These are phyloP conservation scores for Phylloporus sp. DNA, from an alignment of 768 basidiomycete genomes.

Conservation along the genomic window DNA sequence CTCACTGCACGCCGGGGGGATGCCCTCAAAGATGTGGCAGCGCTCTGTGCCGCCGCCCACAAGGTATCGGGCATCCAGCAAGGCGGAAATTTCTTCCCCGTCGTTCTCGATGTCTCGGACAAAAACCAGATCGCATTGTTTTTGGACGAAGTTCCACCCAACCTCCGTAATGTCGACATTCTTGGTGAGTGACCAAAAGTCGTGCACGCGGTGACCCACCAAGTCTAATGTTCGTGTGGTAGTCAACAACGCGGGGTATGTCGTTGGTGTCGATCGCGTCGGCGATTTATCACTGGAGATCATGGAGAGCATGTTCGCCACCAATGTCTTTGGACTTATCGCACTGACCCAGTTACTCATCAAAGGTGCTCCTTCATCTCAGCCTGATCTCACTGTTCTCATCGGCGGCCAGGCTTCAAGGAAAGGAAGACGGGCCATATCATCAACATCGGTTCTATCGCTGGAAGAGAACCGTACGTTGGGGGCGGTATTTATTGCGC, in stretches of 20 bases:
- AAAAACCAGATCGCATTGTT: slow-evolving; percentile 65
- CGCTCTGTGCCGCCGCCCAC: slow-evolving; percentile 65
- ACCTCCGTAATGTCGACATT: slow-evolving; percentile 74
- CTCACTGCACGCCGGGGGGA: slow-evolving; percentile 78
- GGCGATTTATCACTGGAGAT: slow-evolving; percentile 77
- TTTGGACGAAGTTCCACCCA: slow-evolving; percentile 65
- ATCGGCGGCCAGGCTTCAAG: slow-evolving; percentile 61
- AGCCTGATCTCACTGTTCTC: neutral
- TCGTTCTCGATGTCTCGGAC: slow-evolving; percentile 81
- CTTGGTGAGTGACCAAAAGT: slow-evolving; percentile 51
- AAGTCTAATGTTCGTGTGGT: neutral
- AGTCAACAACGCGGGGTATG: slow-evolving; percentile 87
- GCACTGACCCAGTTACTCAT: slow-evolving; percentile 73
- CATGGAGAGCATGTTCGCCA: slow-evolving; percentile 79
- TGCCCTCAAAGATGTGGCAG: slow-evolving; percentile 64
- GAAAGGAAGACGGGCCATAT: slow-evolving; percentile 75
- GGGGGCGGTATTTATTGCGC: slow-evolving; percentile 94
- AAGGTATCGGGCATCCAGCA: slow-evolving; percentile 65
- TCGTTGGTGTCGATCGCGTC: slow-evolving; percentile 81
- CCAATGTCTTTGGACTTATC: slow-evolving; percentile 83
- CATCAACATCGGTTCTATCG: slow-evolving; percentile 94
- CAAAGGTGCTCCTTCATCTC: slow-evolving; percentile 36
- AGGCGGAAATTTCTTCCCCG: slow-evolving; percentile 72
- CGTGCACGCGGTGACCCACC: neutral
- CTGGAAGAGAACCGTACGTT: slow-evolving; percentile 82